Evolutionary conservation across 768 basidiomycete species (phyloP), one percentile per base, ranked within the genome.

Genomic region (Kockovaella imperatae): DNA sequence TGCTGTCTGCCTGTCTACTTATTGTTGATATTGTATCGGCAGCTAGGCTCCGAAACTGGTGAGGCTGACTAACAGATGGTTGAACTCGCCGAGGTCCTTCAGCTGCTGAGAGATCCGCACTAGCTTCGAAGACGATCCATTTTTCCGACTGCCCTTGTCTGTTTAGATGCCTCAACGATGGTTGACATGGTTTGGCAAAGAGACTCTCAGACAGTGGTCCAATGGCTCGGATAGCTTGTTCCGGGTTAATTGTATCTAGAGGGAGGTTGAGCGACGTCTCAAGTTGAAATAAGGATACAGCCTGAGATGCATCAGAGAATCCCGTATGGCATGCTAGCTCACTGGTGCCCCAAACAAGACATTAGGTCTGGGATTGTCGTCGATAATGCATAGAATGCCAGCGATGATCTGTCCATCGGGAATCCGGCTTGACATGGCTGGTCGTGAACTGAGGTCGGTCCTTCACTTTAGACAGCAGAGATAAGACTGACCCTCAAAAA

Each of bases 261-360:
- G 40, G 40, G 7, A 42, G 6, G 6, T 28, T 28, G 6, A 42
- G 25, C 13, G 24, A 6, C 24, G 13, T 7, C 24, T 42, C 40
- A 6, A 42, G 25, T 11, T 13, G 20, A 11, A 11, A 6, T 21
- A 42, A 11, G 10, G 40, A 18, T 6, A 42, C 13, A 11, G 40
- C 40, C 40, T 42, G 25, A 25, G 13, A 32, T 10, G n/a, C n/a
- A 32, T n/a, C 31, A 38, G 18, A 20, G n/a, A n/a, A n/a, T n/a
- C n/a, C n/a, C n/a, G n/a, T n/a, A n/a, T n/a, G n/a, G n/a, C 31
- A 10, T 10, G 10, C 8, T 38, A 20, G 38, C 55, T 50, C 28
- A 57, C 56, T 5, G 56, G 56, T 20, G 52, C 56, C 0, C 56
- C 56, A 23, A 57, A 54, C 5, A 57, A 45, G 3, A 54, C 14